Evolutionary conservation across 2,329 filamentous ascomycete genomes (phyloP).

Genomic region (Xylaria multiplex): DNA sequence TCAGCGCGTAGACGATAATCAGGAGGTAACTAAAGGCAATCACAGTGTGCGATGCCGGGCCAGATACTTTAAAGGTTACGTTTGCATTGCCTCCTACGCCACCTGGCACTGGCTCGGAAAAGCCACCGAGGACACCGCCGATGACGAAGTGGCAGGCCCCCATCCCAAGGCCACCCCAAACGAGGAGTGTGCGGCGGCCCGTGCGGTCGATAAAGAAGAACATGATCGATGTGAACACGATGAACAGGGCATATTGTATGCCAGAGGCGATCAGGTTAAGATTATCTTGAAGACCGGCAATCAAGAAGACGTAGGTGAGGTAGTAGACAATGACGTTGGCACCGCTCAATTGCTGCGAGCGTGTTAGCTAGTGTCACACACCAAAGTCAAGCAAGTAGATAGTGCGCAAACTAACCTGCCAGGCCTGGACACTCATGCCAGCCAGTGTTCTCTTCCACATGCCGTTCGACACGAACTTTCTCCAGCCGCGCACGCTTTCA

Average conservation of each 20-base stretch:
- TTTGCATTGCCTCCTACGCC: slow-evolving; percentile 62
- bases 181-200: slow-evolving; percentile 72
- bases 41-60: slow-evolving; percentile 66
- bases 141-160: slow-evolving; percentile 67
- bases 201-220: slow-evolving; percentile 64
- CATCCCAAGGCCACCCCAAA: slow-evolving; percentile 74
- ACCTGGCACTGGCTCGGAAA: slow-evolving; percentile 55
- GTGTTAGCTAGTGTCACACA: slow-evolving; percentile 23
- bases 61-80: slow-evolving; percentile 62
- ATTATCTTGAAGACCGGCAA: slow-evolving; percentile 65
- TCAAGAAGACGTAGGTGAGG: slow-evolving; percentile 68
- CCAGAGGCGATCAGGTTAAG: slow-evolving; percentile 64
- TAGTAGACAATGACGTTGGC: slow-evolving; percentile 68
- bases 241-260: slow-evolving; percentile 65
- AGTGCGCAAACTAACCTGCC: slow-evolving; percentile 54
- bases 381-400: slow-evolving; percentile 27
- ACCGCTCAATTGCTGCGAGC: slow-evolving; percentile 57
- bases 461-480: slow-evolving; percentile 55
- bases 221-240: slow-evolving; percentile 59
- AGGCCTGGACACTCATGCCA: slow-evolving; percentile 66
- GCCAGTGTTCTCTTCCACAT: slow-evolving; percentile 69
- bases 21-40: slow-evolving; percentile 74
- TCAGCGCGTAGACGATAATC: slow-evolving; percentile 71
- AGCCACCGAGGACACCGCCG: slow-evolving; percentile 61
- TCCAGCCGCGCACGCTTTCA: slow-evolving; percentile 50